Base-by-base conservation (phyloP, 108 stramenopile species). In the Aurantiochytrium sp. region DNA sequence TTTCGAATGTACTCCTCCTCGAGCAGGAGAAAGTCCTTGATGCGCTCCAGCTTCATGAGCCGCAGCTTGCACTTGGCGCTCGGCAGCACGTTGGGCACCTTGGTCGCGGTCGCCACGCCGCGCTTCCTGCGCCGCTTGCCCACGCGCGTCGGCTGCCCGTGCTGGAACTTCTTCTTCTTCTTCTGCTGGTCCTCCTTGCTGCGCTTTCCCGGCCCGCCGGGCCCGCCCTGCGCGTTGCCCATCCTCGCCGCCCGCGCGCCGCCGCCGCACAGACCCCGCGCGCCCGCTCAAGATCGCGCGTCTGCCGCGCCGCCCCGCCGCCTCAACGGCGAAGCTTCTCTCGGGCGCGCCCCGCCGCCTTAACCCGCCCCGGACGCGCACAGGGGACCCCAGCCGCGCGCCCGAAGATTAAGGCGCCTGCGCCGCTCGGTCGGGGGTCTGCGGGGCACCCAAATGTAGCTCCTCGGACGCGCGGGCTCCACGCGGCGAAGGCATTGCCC, bases 1-100 rank as follows among this genome's bases (percentile, higher is more conserved):
- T 99, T 99, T 60, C 96, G 96, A 91, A 99, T 99, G 89, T 98
- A 99, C 90, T 99, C 99, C 90, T 98, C 94, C 90, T 99, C 99
- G 95, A 99, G 95, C 72, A 99, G 93, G 88, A 99, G 90, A 90
- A 97, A 99, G 92, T 99, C 99, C 94, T 99, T 99, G 92, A 98
- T 96, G 12, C 99, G 96, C 83, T 99, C 98, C 88, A 99, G 88
- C 90, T 99, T 99, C 89, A 99, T 93, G 91, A 98, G 89, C 5
- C 99, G 95, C 51, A 99, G 93, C 90, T 98, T 98, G 92, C 99
- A 99, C 90, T 99, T 99, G 29, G 96, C 94, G 28, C 96, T 96
- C 0, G 99, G 99, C 23, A 96, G 93, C 49, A 99, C 96, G 49
- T 83, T 47, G 49, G 76, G 76, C 76, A 83, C 76, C 76, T 83